Conservation (phyloP, 1,139 yeast species). For the Yamadazyma songkhlaensis region DNA sequence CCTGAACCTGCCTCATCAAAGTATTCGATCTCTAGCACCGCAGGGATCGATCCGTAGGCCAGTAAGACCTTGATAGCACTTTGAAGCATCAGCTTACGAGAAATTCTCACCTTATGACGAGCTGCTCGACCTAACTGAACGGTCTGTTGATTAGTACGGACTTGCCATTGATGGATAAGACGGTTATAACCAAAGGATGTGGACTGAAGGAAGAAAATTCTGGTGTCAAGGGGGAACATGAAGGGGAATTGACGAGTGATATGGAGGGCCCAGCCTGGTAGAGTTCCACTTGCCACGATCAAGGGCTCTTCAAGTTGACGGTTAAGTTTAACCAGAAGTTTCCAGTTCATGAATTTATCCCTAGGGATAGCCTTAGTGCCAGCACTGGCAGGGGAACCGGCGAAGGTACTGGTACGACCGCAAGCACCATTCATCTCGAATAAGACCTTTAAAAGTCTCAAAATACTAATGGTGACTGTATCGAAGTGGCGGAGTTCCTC, state of each 20-base stretch:
- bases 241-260: constrained; percentile 76
- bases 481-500: constrained; percentile 40
- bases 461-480: constrained; percentile 43
- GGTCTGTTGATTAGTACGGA: constrained; percentile 44
- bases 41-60: constrained; percentile 75
- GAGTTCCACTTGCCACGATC: constrained; percentile 80
- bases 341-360: constrained; percentile 68
- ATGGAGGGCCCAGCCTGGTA: constrained; percentile 84
- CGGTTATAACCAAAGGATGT: constrained; percentile 93
- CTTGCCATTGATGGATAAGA: constrained; percentile 76
- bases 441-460: constrained; percentile 55
- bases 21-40: constrained; percentile 83
- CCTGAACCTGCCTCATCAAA: constrained; percentile 96
- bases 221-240: constrained; percentile 78
- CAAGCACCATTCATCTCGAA: constrained; percentile 46
- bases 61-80: constrained; percentile 81
- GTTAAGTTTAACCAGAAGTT: constrained; percentile 80
- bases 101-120: constrained; percentile 77
- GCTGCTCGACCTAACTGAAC: constrained; percentile 71
- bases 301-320: constrained; percentile 89
- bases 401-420: no score
- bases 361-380: constrained; percentile 20
- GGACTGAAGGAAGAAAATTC: constrained; percentile 76
- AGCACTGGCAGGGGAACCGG: no score
- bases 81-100: constrained; percentile 67